Conservation (phyloP, 192 early-diverging fungal species). For the Paraglomus occultum region DNA sequence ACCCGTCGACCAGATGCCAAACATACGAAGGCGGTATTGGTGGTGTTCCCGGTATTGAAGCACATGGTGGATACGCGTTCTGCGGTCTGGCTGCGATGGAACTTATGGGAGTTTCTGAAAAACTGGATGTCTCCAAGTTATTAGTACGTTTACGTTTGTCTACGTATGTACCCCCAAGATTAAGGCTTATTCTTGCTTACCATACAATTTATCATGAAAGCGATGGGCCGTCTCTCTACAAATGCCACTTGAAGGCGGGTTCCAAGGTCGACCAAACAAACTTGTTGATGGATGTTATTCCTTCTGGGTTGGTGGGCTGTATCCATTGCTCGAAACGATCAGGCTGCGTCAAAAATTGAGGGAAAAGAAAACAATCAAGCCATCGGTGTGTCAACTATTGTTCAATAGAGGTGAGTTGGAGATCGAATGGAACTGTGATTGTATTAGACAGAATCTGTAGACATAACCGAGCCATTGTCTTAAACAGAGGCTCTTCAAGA, state of each 20-base stretch:
- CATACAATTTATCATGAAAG: slow-evolving; percentile 25
- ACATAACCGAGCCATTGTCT: not conserved
- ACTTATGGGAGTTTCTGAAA: slow-evolving; percentile 63
- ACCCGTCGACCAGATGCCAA: slow-evolving; percentile 62
- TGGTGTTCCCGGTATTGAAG: slow-evolving; percentile 77
- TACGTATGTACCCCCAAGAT: not conserved
- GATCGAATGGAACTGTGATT: no score
- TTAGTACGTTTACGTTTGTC: slow-evolving; percentile 31
- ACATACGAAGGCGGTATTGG: slow-evolving; percentile 95
- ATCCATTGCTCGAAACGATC: slow-evolving; percentile 64
- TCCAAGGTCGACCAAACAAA: slow-evolving; percentile 95
- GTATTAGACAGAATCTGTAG: not conserved
- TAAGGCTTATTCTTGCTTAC: not conserved
- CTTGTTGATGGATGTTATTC: slow-evolving; percentile 99
- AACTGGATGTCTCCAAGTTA: slow-evolving; percentile 63
- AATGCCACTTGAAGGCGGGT: slow-evolving; percentile 92
- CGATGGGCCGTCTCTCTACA: slow-evolving; percentile 78
- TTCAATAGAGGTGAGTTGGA: slow-evolving; percentile 22
- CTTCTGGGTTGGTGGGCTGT: slow-evolving; percentile 88
- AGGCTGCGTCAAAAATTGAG: slow-evolving; percentile 26
- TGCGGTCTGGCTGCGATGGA: slow-evolving; percentile 88
- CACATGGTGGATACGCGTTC: slow-evolving; percentile 95
- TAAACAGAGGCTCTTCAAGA: slow-evolving; percentile 72
- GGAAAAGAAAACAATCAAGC: not conserved
- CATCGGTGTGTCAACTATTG: slow-evolving; percentile 2